These are phyloP conservation scores for Alternaria tenuissima DNA, from an alignment of 2,329 filamentous ascomycete genomes.

Conservation along the genomic window DNA sequence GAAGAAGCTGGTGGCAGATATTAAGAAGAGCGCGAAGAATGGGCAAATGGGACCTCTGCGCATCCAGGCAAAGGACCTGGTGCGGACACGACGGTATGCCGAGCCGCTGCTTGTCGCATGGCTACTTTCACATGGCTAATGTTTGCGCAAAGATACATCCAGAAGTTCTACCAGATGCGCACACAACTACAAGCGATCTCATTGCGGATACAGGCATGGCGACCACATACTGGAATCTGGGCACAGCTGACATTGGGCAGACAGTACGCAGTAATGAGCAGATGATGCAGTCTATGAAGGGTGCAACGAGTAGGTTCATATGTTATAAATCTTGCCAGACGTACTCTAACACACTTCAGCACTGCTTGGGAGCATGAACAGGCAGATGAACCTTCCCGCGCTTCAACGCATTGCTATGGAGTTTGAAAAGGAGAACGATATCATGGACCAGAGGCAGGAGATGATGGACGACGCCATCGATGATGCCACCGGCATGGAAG, in stretches of 20 bases:
- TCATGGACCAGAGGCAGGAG: constrained; percentile 98
- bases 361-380: constrained; percentile 95
- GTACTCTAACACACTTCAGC: constrained; percentile 52
- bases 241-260: constrained; percentile 57
- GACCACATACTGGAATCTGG: neutral
- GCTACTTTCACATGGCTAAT: constrained; percentile 14
- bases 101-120: neutral
- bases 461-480: constrained; percentile 99
- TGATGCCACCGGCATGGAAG: constrained; percentile 88
- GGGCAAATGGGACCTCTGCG: constrained; percentile 98
- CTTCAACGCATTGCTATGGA: constrained; percentile 98
- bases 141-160: constrained; percentile 73
- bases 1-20: constrained; percentile 94
- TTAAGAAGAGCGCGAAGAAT: constrained; percentile 98
- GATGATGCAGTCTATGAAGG: constrained; percentile 99
- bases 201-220: constrained; percentile 82
- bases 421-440: constrained; percentile 97
- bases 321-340: neutral
- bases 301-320: constrained; percentile 69
- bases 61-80: constrained; percentile 97
- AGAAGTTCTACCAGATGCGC: constrained; percentile 98
- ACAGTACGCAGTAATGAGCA: constrained; percentile 98
- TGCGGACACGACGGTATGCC: constrained; percentile 79
- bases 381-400: constrained; percentile 94
- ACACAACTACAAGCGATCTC: constrained; percentile 97